Percentiles rank a stretch among this genome's conserved stretches.
Evolutionary conservation across 2,329 filamentous ascomycete species (phyloP).

Genomic region (Colletotrichum eremochloae): DNA sequence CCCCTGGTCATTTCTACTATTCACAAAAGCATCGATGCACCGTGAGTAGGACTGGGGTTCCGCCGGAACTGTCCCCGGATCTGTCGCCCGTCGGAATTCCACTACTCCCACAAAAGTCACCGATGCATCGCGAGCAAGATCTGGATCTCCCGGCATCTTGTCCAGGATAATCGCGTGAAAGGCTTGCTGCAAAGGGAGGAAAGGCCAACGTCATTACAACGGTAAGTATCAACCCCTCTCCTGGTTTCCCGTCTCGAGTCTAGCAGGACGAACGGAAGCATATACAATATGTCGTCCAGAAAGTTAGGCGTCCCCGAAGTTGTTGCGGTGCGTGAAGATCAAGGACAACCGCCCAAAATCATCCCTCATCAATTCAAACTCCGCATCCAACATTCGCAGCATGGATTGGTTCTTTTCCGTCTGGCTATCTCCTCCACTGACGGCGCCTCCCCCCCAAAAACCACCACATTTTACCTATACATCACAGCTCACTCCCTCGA

Average conservation of each 20-base stretch:
- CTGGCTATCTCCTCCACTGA: background rate
- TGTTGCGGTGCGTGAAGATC: conserved; percentile 25
- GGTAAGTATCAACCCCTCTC: conserved; percentile 17
- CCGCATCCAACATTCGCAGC: background rate
- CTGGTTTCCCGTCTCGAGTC: background rate
- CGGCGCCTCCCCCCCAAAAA: background rate
- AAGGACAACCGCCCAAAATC: conserved; percentile 2
- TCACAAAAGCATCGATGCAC: conserved; percentile 21
- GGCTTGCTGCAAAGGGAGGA: background rate
- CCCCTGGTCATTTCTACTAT: conserved; percentile 24
- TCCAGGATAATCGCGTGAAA: conserved; percentile 4
- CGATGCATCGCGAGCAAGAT: no score
- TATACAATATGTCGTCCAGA: no score
- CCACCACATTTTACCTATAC: background rate
- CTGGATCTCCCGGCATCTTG: background rate
- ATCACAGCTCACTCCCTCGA: conserved; percentile 4
- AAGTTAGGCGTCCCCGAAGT: background rate
- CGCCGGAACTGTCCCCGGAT: background rate
- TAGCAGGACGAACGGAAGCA: no score
- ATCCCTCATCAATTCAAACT: conserved; percentile 7
- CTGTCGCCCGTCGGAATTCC: no score
- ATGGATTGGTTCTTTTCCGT: background rate
- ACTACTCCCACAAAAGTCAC: no score
- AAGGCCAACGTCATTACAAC: background rate
- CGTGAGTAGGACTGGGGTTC: conserved; percentile 7